Conservation (phyloP, 108 stramenopile species). For the Pseudonitzschia multiseries region DNA sequence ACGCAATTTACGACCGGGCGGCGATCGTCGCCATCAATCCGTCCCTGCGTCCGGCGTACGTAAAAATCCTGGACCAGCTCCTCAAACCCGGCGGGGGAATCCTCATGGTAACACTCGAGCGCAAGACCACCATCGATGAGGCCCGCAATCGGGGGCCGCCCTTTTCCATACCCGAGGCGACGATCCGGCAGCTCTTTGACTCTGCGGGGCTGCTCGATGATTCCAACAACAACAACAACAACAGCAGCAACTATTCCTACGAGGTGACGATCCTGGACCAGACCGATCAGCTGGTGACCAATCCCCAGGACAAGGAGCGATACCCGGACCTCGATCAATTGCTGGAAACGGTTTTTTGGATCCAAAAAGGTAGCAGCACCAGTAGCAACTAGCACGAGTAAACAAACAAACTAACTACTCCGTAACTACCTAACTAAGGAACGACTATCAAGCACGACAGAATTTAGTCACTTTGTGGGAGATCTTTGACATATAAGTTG, state of each 20-base stretch:
- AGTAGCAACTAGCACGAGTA: too few species aligned
- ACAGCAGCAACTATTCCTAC: constrained; percentile 51
- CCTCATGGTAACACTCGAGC: constrained; percentile 63
- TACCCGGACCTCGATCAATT: constrained; percentile 39
- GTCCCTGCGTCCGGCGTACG: constrained; percentile 51
- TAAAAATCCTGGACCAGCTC: constrained; percentile 47
- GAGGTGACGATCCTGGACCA: constrained; percentile 49
- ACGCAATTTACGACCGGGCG: constrained; percentile 75
- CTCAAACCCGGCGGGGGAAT: constrained; percentile 61
- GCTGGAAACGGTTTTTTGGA: constrained; percentile 25
- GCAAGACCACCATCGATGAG: constrained; percentile 23
- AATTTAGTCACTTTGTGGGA: too few species aligned
- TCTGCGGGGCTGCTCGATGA: too few species aligned
- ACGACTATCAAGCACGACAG: too few species aligned
- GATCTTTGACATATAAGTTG: too few species aligned
- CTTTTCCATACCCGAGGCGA: constrained; percentile 59
- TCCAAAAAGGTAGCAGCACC: constrained; percentile 16
- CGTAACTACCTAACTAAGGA: too few species aligned
- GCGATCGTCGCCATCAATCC: constrained; percentile 85
- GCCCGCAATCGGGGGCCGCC: constrained; percentile 61
- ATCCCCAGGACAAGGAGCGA: constrained; percentile 41
- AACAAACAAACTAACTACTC: too few species aligned
- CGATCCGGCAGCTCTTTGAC: constrained; percentile 42
- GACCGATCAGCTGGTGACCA: constrained; percentile 44
- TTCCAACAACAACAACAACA: constrained; percentile 3